Base-by-base conservation (phyloP, 495 filamentous ascomycete species). In the Neurospora intermedia region DNA sequence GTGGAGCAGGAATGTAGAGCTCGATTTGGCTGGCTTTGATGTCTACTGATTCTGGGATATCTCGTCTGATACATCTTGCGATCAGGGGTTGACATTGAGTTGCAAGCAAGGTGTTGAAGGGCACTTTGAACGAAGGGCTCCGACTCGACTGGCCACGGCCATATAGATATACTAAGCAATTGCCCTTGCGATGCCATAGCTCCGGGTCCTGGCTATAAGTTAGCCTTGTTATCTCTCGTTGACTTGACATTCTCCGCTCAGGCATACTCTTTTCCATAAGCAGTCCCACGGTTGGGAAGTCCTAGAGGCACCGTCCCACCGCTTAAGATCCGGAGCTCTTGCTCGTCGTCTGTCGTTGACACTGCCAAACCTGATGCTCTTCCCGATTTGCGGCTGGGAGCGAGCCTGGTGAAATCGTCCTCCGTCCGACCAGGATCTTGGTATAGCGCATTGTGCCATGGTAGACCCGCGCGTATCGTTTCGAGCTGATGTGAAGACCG, bases 161-260 rank as follows among this genome's bases (percentile, higher is more conserved):
- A 71, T 92, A 89, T 6, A 92, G 82, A 78, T 91, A 83, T 2
- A 92, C 83, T 2, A 87, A 80, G 74, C 90, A 92, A 77, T 92
- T 87, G 13, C 88, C 90, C 72, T 87, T 79, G 0, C 84, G 81
- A 78, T 83, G 84, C 89, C 89, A 92, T 16, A 92, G 83, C 72
- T 92, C 89, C 16, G 86, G 81, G 77, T 92, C 90, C 85, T 87
- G 45, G 27, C 31, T 31, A 6, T 39, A 42, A 73, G 70, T 70
- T 75, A 70, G 31, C 43, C 31, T 42, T 41, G 3, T 11, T 43
- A 15, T 43, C 59, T 16, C 38, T 18, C 13, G 41, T 45, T 10
- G 8, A 62, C 54, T 62, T 70, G 43, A 6, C n/a, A 7, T 35
- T 23, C 38, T 4, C 16, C 20, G 10, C 42, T 40, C 9, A 35